These are phyloP conservation scores for Neospermospora avenae DNA, from an alignment of 2,329 filamentous ascomycete species.

Conservation along the genomic window DNA sequence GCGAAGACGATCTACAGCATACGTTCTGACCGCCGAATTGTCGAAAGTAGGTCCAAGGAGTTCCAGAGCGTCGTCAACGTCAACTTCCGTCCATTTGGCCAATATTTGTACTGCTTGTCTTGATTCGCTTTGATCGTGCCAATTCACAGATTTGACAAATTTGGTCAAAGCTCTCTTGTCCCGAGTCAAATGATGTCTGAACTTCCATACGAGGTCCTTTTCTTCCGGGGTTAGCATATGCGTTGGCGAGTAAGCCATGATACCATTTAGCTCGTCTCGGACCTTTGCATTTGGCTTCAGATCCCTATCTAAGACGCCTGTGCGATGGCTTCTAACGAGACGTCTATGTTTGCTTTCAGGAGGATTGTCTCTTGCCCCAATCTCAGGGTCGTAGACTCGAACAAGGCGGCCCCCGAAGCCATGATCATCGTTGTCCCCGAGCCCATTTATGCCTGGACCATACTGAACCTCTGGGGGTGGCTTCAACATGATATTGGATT, in stretches of 20 bases:
- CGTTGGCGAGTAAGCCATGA: conserved; percentile 90
- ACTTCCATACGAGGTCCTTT: conserved; percentile 96
- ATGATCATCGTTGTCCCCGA: conserved; percentile 48
- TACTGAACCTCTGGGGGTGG: conserved; percentile 85
- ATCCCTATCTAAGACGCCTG: conserved; percentile 91
- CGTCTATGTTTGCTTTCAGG: conserved; percentile 93
- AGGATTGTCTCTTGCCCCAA: conserved; percentile 84
- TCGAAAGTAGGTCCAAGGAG: conserved; percentile 89
- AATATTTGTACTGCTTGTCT: conserved; percentile 88
- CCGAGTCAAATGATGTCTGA: conserved; percentile 87
- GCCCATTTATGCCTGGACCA: conserved; percentile 80
- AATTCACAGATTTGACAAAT: conserved; percentile 96
- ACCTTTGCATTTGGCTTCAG: conserved; percentile 95
- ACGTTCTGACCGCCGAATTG: conserved; percentile 82
- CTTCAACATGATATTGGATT: conserved; percentile 69
- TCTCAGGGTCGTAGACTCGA: conserved; percentile 89
- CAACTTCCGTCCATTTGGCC: conserved; percentile 92
- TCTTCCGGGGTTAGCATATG: conserved; percentile 85
- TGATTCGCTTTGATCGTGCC: conserved; percentile 80
- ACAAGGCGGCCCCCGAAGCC: conserved; percentile 62
- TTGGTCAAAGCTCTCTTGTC: conserved; percentile 94
- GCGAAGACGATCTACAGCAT: conserved; percentile 85
- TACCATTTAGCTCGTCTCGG: conserved; percentile 85
- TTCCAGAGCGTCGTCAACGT: conserved; percentile 94
- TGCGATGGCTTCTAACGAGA: conserved; percentile 83